Conservation (phyloP, 192 early-diverging fungal species). For the Chytriomyces confervae region DNA sequence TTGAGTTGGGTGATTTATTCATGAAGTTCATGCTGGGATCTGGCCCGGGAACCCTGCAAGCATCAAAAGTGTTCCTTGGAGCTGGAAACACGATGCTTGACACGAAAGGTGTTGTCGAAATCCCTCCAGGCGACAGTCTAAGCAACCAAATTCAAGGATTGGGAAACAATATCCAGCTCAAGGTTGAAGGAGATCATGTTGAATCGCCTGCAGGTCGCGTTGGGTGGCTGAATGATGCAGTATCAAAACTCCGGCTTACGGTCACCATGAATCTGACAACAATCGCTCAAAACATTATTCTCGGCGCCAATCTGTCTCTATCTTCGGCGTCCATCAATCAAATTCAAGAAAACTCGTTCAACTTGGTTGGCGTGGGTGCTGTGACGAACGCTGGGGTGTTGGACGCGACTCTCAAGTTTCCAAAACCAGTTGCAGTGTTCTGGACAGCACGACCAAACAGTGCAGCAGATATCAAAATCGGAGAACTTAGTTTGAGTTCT, state of each 20-base stretch:
- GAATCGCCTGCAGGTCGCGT: conserved; percentile 2
- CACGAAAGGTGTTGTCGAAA: conserved; percentile 10
- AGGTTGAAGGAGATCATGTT: conserved; percentile 21
- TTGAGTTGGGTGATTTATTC: conserved; percentile 20
- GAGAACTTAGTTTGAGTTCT: conserved; percentile 5
- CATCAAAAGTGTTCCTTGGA: background rate
- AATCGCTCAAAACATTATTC: conserved; percentile 16
- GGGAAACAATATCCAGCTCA: background rate
- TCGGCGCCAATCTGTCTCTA: background rate
- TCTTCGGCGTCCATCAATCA: conserved; percentile 9
- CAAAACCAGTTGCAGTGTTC: conserved; percentile 30
- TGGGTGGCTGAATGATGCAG: conserved; percentile 17
- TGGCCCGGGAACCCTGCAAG: conserved; percentile 5
- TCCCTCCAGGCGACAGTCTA: background rate
- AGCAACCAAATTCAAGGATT: background rate
- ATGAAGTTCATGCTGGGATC: conserved; percentile 16
- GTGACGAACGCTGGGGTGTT: conserved; percentile 41
- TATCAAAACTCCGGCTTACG: conserved; percentile 1
- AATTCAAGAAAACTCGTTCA: background rate
- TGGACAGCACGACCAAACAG: conserved; percentile 38
- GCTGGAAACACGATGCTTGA: background rate
- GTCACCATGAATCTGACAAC: conserved; percentile 19
- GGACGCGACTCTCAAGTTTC: conserved; percentile 38
- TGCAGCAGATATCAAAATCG: conserved; percentile 26
- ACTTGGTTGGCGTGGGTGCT: background rate